phyloP scores from a whole-genome alignment of 805 yeast species.

The Saccharomycopsis fibuligera region DNA sequence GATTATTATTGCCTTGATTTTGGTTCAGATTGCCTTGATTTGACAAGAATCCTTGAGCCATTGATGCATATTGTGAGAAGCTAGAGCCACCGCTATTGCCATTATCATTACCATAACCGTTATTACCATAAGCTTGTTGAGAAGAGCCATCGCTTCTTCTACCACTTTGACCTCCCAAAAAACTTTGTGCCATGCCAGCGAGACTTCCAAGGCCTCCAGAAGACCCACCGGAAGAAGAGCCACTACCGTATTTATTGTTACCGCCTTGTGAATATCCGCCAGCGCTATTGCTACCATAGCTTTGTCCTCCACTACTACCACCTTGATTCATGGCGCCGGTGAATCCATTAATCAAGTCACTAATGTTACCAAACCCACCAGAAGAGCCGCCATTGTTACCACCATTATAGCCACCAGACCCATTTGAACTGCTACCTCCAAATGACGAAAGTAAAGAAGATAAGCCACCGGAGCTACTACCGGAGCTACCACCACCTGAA shows the following conservation, averaged over 20 bases:
- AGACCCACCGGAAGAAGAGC: neutral
- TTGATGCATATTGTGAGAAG: slow-evolving; percentile 4
- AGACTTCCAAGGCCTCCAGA: neutral
- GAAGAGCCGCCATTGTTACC: neutral
- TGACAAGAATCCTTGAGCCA: slow-evolving; percentile 10
- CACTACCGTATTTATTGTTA: no score
- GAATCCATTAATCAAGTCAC: slow-evolving; percentile 14
- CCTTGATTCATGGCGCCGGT: neutral
- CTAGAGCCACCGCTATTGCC: neutral
- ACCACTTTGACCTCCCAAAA: slow-evolving; percentile 1
- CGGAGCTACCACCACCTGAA: neutral
- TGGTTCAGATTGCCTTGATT: neutral
- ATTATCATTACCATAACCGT: neutral
- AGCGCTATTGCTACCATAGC: neutral
- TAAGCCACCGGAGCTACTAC: neutral
- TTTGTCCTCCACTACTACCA: neutral
- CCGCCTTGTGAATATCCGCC: no score
- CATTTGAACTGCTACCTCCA: neutral
- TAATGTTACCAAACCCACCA: slow-evolving; percentile 10
- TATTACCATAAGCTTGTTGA: neutral
- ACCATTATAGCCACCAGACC: neutral
- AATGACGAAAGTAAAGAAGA: slow-evolving; percentile 3
- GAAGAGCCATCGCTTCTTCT: no score
- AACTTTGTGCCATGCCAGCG: slow-evolving; percentile 3
- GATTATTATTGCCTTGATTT: neutral